Percentiles rank a stretch among this genome's conserved stretches.
These are phyloP conservation scores for Boletus sensibilis DNA, from an alignment of 768 basidiomycete species.

Conservation along the genomic window DNA sequence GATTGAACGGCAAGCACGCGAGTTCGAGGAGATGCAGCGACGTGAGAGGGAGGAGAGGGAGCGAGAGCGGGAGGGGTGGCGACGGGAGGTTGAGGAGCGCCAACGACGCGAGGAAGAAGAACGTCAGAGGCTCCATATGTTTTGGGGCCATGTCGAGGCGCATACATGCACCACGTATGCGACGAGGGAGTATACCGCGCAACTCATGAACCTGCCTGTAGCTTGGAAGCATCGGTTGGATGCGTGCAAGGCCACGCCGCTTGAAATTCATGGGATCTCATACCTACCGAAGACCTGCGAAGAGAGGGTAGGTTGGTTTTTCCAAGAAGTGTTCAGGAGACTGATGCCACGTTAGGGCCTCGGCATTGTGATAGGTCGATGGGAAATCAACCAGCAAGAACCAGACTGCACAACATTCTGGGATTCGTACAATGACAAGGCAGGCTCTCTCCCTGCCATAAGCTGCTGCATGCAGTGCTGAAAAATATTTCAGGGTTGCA, in stretches of 20 bases:
- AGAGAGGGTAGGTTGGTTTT: slow-evolving; percentile 14
- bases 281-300: slow-evolving; percentile 23
- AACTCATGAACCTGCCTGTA: slow-evolving; percentile 29
- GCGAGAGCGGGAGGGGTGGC: slow-evolving; percentile 10
- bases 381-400: slow-evolving; percentile 26
- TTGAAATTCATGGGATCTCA: slow-evolving; percentile 22
- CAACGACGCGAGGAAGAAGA: slow-evolving; percentile 23
- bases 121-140: slow-evolving; percentile 24
- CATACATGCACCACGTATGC: slow-evolving; percentile 29
- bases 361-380: slow-evolving; percentile 27
- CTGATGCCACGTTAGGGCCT: slow-evolving; percentile 7
- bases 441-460: not conserved
- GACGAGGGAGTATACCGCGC: slow-evolving; percentile 30
- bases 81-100: slow-evolving; percentile 16
- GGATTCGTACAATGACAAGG: slow-evolving; percentile 28
- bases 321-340: no score
- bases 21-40: slow-evolving; percentile 5
- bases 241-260: slow-evolving; percentile 22
- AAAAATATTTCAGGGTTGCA: slow-evolving; percentile 22
- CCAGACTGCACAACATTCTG: slow-evolving; percentile 30
- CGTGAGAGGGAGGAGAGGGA: slow-evolving; percentile 2
- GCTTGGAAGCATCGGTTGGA: slow-evolving; percentile 18
- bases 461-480: not conserved
- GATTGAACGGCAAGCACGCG: not conserved
- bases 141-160: slow-evolving; percentile 17